Evolutionary conservation across 2,329 filamentous ascomycete genomes (phyloP), one percentile per base, ranked within the genome.

Genomic region (Aureobasidium sp.): DNA sequence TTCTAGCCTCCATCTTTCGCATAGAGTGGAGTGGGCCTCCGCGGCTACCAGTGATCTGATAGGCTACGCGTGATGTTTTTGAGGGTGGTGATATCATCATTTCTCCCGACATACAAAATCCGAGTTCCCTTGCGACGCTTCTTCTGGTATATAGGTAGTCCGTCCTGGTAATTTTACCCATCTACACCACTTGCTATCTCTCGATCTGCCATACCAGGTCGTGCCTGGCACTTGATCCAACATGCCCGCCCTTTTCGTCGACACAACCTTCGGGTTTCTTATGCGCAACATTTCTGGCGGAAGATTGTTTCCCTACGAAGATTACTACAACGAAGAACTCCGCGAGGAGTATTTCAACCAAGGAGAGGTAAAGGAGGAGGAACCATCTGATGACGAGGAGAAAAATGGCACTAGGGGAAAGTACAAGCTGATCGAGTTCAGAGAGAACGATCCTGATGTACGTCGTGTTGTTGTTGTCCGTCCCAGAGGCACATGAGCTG

Each of bases 361-460:
- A 29, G 53, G 42, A 31, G 48, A 51, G 9, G 49, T 57, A n/a
- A 42, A 58, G 6, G 20, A 61, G n/a, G 34, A 63, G 5, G 55
- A 61, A 17, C 20, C 55, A 1, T 64, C 62, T 14, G 25, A 25
- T 17, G 63, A 51, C 4, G 61, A 58, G 14, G 52, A 64, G 20
- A 44, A 47, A 17, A 62, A 63, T 37, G 58, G 59, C 17, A 17
- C 61, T 20, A 51, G 52, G 41, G 61, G 44, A 27, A 49, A 63
- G 25, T 63, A 61, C 42, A 22, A 63, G 42, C n/a, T 64, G 12
- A 61, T 64, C 20, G 48, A 55, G 6, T 64, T 62, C 44, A 51
- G 55, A 20, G 42, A 59, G 15, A 27, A 62, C 31, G 64, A 64
- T 17, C 47, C 59, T 12, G 39, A 78, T 70, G 59, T 62, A 62